Percentiles rank a stretch among this genome's conserved stretches.
Evolutionary conservation across 2,329 filamentous ascomycete species (phyloP).

Genomic region (Mycosphaerella arachidis): DNA sequence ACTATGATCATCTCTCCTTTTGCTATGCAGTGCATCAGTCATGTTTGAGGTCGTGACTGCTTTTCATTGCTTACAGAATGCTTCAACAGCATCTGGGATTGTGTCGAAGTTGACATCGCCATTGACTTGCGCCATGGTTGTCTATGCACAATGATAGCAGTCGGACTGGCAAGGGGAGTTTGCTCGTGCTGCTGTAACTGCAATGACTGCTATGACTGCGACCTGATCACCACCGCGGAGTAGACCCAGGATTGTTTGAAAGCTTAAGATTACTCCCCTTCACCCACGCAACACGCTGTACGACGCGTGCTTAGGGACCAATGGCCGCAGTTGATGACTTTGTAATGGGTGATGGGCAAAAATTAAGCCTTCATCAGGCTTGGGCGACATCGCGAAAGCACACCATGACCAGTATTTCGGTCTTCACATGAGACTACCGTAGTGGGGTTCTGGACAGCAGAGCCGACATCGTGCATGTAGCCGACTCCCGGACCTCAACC

Average conservation of each 20-base stretch:
- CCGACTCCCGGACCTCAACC: neutral
- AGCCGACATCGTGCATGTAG: neutral
- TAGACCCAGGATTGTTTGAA: constrained; percentile 3
- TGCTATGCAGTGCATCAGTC: constrained; percentile 16
- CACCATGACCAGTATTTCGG: neutral
- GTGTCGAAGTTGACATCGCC: constrained; percentile 39
- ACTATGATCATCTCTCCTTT: constrained; percentile 88
- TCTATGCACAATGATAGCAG: neutral
- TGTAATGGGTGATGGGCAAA: neutral
- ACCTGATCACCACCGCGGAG: neutral
- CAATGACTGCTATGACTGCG: neutral
- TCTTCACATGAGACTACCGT: neutral
- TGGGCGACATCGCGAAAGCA: neutral
- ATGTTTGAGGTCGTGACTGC: neutral
- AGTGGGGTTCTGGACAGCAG: neutral
- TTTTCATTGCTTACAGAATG: constrained; percentile 35
- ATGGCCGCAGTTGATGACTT: neutral
- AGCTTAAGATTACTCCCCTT: constrained; percentile 4
- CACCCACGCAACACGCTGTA: neutral
- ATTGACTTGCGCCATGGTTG: constrained; percentile 26
- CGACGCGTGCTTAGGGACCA: neutral
- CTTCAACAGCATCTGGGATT: constrained; percentile 43
- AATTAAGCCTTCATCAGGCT: neutral
- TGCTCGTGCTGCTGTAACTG: neutral
- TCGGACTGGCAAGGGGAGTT: neutral